A percentile compares a stretch with the other conserved stretches of the same genome.
phyloP scores from a whole-genome alignment of 108 stramenopile species.

The Seminavis robusta region DNA sequence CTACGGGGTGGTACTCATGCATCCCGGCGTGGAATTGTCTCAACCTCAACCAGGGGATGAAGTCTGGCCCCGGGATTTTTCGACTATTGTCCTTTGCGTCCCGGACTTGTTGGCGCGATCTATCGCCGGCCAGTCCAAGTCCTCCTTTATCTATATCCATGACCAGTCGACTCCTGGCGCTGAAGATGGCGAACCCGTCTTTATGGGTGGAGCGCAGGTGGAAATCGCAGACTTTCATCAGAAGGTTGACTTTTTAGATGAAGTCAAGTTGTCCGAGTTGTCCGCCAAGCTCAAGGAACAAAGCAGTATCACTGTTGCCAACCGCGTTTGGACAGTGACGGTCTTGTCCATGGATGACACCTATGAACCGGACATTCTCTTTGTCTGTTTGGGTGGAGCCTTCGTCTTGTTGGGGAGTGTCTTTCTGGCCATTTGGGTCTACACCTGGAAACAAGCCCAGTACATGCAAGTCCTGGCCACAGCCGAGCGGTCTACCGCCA shows the following conservation, averaged over 20 bases:
- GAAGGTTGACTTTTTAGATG: background rate
- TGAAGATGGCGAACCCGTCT: conserved; percentile 6
- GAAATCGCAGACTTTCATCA: background rate
- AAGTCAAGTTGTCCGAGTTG: background rate
- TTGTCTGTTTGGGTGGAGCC: conserved; percentile 10
- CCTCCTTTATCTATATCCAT: conserved; percentile 19
- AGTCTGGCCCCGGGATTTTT: conserved; percentile 26
- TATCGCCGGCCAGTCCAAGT: background rate
- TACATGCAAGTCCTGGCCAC: conserved; percentile 1
- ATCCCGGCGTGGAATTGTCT: conserved; percentile 7
- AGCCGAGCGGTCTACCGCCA: conserved; percentile 1
- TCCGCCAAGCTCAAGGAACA: background rate
- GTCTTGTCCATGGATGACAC: conserved; percentile 8
- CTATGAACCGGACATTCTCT: background rate
- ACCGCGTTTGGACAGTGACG: conserved; percentile 32
- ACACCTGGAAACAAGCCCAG: background rate
- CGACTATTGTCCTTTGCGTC: conserved; percentile 25
- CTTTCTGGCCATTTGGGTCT: conserved; percentile 23
- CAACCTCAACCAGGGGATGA: background rate
- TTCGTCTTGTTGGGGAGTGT: conserved; percentile 13
- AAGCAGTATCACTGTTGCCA: conserved; percentile 9
- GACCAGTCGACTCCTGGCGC: conserved; percentile 10
- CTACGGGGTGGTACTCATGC: conserved; percentile 26
- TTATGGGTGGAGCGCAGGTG: conserved; percentile 18
- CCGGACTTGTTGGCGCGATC: conserved; percentile 23